Evolutionary conservation across 75 land plant species (phyloP).

Genomic region (Picea glauca): DNA sequence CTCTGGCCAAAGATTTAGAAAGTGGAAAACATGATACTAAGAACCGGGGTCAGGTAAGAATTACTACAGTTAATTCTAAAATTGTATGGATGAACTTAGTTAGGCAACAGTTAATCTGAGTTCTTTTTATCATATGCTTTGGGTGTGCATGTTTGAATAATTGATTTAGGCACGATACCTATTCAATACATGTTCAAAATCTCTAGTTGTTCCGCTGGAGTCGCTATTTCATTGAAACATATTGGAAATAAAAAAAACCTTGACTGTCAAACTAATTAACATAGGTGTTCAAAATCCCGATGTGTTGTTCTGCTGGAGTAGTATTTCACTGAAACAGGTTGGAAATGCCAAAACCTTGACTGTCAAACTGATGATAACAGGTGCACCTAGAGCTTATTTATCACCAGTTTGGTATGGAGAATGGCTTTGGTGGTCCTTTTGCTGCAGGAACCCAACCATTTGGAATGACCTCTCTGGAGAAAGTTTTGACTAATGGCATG

Average conservation of each 20-base stretch:
- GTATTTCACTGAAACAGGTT: background rate
- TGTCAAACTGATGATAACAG: slow-evolving; percentile 25
- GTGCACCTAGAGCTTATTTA: slow-evolving; percentile 88
- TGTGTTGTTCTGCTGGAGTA: slow-evolving; percentile 6
- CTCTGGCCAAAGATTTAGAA: slow-evolving; percentile 75
- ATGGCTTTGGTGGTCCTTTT: slow-evolving; percentile 38
- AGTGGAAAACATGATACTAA: slow-evolving; percentile 54
- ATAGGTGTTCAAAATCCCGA: slow-evolving; percentile 32
- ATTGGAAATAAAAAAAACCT: background rate
- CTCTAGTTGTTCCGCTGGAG: background rate
- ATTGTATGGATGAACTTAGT: background rate
- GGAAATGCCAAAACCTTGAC: background rate
- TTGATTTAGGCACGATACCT: background rate
- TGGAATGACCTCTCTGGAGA: slow-evolving; percentile 73
- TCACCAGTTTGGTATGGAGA: slow-evolving; percentile 48
- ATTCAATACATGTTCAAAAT: slow-evolving; percentile 34
- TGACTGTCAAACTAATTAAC: background rate
- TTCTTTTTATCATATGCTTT: no score
- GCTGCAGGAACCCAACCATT: slow-evolving; percentile 12
- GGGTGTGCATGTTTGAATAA: no score
- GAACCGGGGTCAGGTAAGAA: slow-evolving; percentile 70
- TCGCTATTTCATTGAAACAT: background rate
- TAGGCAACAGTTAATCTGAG: background rate
- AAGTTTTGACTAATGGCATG: slow-evolving; percentile 40
- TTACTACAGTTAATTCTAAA: background rate